These are phyloP conservation scores for Thalia dealbata DNA, from an alignment of 176 grass and related monocot genomes.

Conservation along the genomic window DNA sequence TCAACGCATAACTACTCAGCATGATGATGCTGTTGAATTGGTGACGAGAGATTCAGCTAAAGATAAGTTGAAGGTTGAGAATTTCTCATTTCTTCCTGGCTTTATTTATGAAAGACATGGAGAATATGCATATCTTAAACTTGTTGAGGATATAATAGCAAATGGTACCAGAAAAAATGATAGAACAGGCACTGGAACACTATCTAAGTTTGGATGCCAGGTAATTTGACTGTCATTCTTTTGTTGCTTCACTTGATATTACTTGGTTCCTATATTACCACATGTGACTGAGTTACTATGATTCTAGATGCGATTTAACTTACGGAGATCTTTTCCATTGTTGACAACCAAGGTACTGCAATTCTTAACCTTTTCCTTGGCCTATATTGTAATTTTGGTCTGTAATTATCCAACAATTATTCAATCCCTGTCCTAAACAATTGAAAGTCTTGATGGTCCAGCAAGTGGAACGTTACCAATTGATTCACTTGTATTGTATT, in stretches of 20 bases:
- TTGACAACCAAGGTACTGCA: slow-evolving; percentile 73
- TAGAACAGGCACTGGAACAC: slow-evolving; percentile 78
- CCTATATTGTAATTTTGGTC: not conserved
- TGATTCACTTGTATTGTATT: too few relatives aligned
- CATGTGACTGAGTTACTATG: too few relatives aligned
- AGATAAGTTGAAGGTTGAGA: slow-evolving; percentile 54
- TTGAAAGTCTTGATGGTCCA: too few relatives aligned
- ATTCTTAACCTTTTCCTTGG: not conserved
- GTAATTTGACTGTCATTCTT: slow-evolving; percentile 19
- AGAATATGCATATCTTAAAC: slow-evolving; percentile 69
- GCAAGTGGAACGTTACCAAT: too few relatives aligned
- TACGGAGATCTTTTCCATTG: slow-evolving; percentile 67
- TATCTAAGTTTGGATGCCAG: slow-evolving; percentile 91
- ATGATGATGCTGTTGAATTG: slow-evolving; percentile 30
- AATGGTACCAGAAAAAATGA: slow-evolving; percentile 61
- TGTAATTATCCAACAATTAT: not conserved
- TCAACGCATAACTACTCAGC: slow-evolving; percentile 28
- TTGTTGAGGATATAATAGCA: slow-evolving; percentile 66
- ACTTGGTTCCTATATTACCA: too few relatives aligned
- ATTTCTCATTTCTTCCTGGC: slow-evolving; percentile 68
- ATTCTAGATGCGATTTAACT: slow-evolving; percentile 80
- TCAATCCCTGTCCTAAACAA: too few relatives aligned
- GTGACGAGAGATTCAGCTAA: slow-evolving; percentile 19
- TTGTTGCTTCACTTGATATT: too few relatives aligned
- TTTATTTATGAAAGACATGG: slow-evolving; percentile 58